Percentiles rank a stretch among this genome's conserved stretches.
Evolutionary conservation across 2,329 filamentous ascomycete genomes (phyloP).

Genomic region (Ophiostoma tasmaniense): DNA sequence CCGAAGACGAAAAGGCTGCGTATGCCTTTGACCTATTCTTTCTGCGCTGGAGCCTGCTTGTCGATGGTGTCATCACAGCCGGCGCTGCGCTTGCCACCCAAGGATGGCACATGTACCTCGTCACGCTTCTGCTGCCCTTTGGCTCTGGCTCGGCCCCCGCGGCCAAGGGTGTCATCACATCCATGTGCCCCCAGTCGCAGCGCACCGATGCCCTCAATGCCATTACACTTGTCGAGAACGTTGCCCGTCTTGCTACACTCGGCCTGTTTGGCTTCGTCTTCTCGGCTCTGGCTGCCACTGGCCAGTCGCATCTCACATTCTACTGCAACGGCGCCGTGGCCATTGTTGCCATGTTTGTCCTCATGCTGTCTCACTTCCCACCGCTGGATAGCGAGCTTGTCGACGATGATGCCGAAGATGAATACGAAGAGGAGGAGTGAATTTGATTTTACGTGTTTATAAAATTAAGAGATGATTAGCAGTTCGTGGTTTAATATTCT

Average conservation of each 20-base stretch:
- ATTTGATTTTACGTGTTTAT: background rate
- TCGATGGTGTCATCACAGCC: conserved; percentile 57
- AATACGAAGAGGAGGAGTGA: background rate
- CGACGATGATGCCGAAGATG: conserved; percentile 15
- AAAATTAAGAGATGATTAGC: background rate
- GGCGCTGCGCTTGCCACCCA: conserved; percentile 52
- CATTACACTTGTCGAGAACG: conserved; percentile 61
- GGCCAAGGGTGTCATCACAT: conserved; percentile 64
- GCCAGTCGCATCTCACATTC: conserved; percentile 55
- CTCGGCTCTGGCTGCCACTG: conserved; percentile 51
- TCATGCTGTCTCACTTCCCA: conserved; percentile 37
- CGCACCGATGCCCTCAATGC: conserved; percentile 59
- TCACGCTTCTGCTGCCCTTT: conserved; percentile 56
- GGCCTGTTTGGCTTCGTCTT: conserved; percentile 61
- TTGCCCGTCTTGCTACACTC: conserved; percentile 54
- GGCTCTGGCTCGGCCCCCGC: conserved; percentile 61
- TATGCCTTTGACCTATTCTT: conserved; percentile 60
- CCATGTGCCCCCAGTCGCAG: conserved; percentile 56
- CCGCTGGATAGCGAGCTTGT: conserved; percentile 31
- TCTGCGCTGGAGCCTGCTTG: conserved; percentile 54
- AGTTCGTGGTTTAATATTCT: background rate
- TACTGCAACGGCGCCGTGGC: conserved; percentile 56
- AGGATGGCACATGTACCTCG: conserved; percentile 61
- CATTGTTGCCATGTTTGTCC: conserved; percentile 35
- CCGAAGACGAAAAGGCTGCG: conserved; percentile 33